Conservation (phyloP, 208 protist genomes). For the Acanthamoeba lenticulata region DNA sequence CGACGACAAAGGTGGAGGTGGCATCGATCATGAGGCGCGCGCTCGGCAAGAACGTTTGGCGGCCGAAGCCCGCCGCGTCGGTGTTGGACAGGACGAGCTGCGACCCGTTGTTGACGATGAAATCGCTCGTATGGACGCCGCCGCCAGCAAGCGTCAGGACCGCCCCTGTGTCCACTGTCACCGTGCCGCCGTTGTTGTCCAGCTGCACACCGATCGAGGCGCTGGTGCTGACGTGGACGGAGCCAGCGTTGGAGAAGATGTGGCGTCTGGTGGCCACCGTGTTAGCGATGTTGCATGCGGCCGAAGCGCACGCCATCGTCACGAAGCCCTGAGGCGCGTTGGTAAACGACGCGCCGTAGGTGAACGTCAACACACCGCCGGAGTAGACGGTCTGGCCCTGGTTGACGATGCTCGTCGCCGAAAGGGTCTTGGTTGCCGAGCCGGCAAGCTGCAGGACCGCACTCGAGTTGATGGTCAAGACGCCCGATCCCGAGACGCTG, state of each 20-base stretch:
- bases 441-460: neutral
- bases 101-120: neutral
- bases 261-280: neutral
- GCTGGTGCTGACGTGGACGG: neutral
- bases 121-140: conserved; percentile 57
- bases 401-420: neutral
- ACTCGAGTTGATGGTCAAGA: neutral
- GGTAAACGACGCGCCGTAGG: neutral
- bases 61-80: conserved; percentile 23
- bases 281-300: conserved; percentile 3
- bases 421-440: conserved; percentile 8
- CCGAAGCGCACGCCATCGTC: too few species aligned
- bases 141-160: neutral
- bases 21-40: conserved; percentile 10
- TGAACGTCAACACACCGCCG: neutral
- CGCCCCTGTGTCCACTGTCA: neutral
- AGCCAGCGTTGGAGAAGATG: conserved; percentile 12
- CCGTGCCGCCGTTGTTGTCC: conserved; percentile 57
- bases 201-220: neutral
- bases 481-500: neutral
- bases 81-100: conserved; percentile 17
- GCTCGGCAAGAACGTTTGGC: neutral
- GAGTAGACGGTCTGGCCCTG: neutral
- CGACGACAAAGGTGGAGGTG: neutral
- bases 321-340: too few species aligned